Conservation (phyloP, 192 early-diverging fungal genomes). For the Coemansia sp. region DNA sequence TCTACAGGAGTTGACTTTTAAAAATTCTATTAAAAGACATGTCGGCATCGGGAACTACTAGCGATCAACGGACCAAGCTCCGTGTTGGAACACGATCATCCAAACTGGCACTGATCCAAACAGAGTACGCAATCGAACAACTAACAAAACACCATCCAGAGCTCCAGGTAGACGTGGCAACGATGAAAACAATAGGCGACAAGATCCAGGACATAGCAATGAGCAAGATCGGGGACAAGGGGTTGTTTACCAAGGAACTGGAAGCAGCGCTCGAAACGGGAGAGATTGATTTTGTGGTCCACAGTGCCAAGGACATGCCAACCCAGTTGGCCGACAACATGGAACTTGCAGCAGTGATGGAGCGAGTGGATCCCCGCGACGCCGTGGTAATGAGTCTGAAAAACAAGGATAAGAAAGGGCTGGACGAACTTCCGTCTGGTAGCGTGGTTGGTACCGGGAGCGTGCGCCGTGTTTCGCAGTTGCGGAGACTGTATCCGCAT, state of each 20-base stretch:
- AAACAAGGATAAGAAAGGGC: conserved; percentile 24
- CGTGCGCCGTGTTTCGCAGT: conserved; percentile 84
- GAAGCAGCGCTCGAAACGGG: conserved; percentile 71
- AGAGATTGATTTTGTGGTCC: conserved; percentile 83
- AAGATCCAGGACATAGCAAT: conserved; percentile 80
- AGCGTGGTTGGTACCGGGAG: conserved; percentile 87
- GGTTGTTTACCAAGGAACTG: conserved; percentile 89
- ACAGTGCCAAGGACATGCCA: conserved; percentile 93
- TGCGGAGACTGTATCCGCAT: conserved; percentile 73
- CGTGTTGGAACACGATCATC: conserved; percentile 84
- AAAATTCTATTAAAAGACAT: background rate
- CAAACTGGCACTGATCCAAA: conserved; percentile 85
- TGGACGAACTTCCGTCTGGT: conserved; percentile 70
- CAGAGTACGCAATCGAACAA: conserved; percentile 63
- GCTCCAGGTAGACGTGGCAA: conserved; percentile 53
- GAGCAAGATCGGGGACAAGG: conserved; percentile 87
- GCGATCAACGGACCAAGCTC: background rate
- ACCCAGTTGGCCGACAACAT: conserved; percentile 82
- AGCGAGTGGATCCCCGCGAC: conserved; percentile 91
- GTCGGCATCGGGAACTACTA: background rate
- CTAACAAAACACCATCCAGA: conserved; percentile 58
- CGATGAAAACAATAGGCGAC: conserved; percentile 78
- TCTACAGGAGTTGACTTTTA: background rate
- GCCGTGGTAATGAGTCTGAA: conserved; percentile 68
- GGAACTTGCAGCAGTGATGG: conserved; percentile 75